Evolutionary conservation across 306 rosid genomes (phyloP).

Genomic region (Cucurbita maxima): DNA sequence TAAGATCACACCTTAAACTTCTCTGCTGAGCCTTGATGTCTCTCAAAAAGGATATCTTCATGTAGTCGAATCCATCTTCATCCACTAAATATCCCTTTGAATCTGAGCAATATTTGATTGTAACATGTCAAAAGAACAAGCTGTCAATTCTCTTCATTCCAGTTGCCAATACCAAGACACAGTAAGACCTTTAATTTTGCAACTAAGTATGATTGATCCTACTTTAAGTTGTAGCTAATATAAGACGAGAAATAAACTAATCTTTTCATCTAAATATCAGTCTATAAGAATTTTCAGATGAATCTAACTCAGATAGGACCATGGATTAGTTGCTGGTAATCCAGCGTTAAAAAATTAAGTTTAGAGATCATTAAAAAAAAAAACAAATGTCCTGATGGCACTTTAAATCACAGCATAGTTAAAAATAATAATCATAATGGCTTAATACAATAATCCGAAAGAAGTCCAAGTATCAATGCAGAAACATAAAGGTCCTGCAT

Average conservation of each 20-base stretch:
- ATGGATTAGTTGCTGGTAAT: neutral
- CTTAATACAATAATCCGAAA: neutral
- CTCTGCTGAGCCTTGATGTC: constrained; percentile 87
- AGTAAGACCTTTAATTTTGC: neutral
- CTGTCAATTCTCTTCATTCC: neutral
- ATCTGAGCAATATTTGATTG: constrained; percentile 35
- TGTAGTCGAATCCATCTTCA: constrained; percentile 93
- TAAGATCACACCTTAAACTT: constrained; percentile 60
- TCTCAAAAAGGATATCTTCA: constrained; percentile 76
- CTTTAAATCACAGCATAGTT: neutral
- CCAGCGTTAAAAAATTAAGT: neutral
- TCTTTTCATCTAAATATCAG: neutral
- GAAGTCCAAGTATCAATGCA: neutral
- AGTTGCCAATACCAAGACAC: neutral
- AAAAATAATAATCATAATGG: neutral
- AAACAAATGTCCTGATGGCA: neutral
- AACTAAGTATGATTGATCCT: neutral
- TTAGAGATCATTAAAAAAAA: neutral
- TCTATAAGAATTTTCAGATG: neutral
- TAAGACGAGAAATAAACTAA: neutral
- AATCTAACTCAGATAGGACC: constrained; percentile 1
- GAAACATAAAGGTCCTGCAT: neutral
- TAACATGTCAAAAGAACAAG: neutral
- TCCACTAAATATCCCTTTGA: constrained; percentile 91
- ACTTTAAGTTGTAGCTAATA: neutral